Percentiles rank a stretch among this genome's conserved stretches.
These are phyloP conservation scores for Suhomyces panamericanus DNA, from an alignment of 1,139 yeast genomes.

Conservation along the genomic window DNA sequence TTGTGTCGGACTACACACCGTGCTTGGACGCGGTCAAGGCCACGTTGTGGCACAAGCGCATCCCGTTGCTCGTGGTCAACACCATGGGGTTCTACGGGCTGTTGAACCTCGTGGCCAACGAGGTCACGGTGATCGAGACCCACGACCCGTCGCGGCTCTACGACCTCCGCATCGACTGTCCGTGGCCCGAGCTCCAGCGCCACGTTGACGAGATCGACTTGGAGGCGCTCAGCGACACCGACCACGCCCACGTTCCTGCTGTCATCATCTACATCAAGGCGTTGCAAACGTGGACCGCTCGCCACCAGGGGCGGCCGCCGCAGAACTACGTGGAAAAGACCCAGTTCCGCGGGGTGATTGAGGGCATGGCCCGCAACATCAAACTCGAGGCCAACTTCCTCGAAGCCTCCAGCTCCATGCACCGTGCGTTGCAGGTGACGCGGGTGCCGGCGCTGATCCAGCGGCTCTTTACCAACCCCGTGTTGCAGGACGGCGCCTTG, in stretches of 20 bases:
- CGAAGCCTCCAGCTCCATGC: constrained; percentile 65
- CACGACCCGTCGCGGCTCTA: constrained; percentile 65
- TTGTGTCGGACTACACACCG: constrained; percentile 40
- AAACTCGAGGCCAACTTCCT: constrained; percentile 59
- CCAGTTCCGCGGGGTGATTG: constrained; percentile 45
- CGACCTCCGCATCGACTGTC: constrained; percentile 69
- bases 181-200: constrained; percentile 71
- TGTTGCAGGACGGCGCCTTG: constrained; percentile 19
- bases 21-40: constrained; percentile 31
- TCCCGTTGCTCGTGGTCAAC: constrained; percentile 56
- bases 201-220: constrained; percentile 56
- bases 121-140: constrained; percentile 69
- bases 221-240: constrained; percentile 45
- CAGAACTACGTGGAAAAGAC: constrained; percentile 46
- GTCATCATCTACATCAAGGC: constrained; percentile 64
- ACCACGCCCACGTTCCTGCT: constrained; percentile 74
- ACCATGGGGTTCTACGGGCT: constrained; percentile 69
- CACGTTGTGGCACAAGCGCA: constrained; percentile 42
- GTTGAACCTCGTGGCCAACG: constrained; percentile 51
- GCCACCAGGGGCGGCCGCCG: constrained; percentile 40
- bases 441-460: constrained; percentile 40
- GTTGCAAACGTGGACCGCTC: constrained; percentile 43
- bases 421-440: constrained; percentile 50
- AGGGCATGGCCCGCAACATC: constrained; percentile 37
- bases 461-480: constrained; percentile 31